phyloP scores from a whole-genome alignment of 2,329 filamentous ascomycete species.

The Stenocarpella maydis region DNA sequence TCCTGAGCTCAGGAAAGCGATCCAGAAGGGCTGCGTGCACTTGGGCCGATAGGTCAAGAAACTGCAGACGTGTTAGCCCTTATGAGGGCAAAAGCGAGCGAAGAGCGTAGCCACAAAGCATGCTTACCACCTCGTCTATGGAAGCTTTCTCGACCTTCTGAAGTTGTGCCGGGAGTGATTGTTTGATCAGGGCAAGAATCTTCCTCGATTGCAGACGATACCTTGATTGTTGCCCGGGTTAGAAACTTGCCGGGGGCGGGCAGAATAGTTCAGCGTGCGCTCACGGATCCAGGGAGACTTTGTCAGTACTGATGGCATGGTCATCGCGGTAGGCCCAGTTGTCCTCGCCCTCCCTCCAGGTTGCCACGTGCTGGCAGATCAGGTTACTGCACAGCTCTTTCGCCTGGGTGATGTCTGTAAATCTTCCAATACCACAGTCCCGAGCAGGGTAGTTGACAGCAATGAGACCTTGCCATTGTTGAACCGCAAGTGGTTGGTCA shows the following conservation, averaged over 20 bases:
- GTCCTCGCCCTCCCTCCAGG: slow-evolving; percentile 90
- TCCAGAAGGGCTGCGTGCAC: slow-evolving; percentile 78
- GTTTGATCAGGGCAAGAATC: slow-evolving; percentile 83
- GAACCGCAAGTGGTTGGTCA: slow-evolving; percentile 85
- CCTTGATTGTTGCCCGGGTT: not conserved
- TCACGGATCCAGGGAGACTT: slow-evolving; percentile 86
- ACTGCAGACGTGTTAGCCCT: slow-evolving; percentile 47
- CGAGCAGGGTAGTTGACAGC: slow-evolving; percentile 96
- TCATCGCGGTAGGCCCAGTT: slow-evolving; percentile 92
- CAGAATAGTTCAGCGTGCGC: not conserved
- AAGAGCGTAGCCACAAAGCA: not conserved
- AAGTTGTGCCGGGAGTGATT: slow-evolving; percentile 68
- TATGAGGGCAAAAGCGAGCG: not conserved
- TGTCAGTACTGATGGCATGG: slow-evolving; percentile 81
- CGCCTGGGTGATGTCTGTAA: slow-evolving; percentile 82
- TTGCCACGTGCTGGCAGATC: slow-evolving; percentile 90
- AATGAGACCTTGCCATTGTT: slow-evolving; percentile 95
- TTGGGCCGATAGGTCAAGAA: slow-evolving; percentile 88
- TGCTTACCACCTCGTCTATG: slow-evolving; percentile 79
- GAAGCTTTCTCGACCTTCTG: slow-evolving; percentile 91
- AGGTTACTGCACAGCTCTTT: slow-evolving; percentile 86
- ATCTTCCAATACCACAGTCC: slow-evolving; percentile 78
- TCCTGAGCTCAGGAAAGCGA: slow-evolving; percentile 76
- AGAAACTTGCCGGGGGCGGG: not conserved
- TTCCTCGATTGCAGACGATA: slow-evolving; percentile 86